phyloP scores from a whole-genome alignment of 2,329 filamentous ascomycete genomes.

The Coniochaeta hoffmannii region DNA sequence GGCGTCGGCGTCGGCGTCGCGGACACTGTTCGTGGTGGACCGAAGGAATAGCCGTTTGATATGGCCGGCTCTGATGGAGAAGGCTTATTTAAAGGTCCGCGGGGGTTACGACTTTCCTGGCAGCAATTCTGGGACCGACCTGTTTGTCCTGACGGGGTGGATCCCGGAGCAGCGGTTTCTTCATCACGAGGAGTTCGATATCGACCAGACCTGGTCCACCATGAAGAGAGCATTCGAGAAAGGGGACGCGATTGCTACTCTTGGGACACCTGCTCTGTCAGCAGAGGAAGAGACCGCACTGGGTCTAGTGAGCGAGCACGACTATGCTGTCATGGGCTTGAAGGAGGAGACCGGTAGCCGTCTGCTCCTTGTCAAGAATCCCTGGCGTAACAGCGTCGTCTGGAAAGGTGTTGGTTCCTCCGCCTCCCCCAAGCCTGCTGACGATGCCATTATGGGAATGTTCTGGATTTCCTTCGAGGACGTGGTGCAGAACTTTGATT shows the following conservation, averaged over 20 bases:
- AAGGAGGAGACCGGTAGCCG: conserved; percentile 52
- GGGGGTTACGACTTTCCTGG: conserved; percentile 97
- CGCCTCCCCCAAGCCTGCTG: conserved; percentile 15
- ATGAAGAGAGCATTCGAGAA: conserved; percentile 67
- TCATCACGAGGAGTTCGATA: conserved; percentile 73
- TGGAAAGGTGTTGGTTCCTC: conserved; percentile 53
- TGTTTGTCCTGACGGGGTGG: conserved; percentile 92
- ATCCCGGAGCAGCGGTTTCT: conserved; percentile 93
- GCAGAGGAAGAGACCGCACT: conserved; percentile 68
- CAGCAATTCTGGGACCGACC: conserved; percentile 91
- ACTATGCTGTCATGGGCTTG: conserved; percentile 85
- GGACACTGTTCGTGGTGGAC: conserved; percentile 82
- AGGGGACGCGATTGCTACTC: conserved; percentile 78
- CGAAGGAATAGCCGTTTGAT: conserved; percentile 71
- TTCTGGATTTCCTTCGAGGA: conserved; percentile 93
- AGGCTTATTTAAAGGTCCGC: conserved; percentile 90
- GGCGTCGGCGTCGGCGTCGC: conserved; percentile 57
- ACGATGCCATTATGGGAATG: conserved; percentile 57
- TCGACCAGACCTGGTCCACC: conserved; percentile 69
- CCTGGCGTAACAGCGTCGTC: conserved; percentile 78
- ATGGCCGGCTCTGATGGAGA: conserved; percentile 91
- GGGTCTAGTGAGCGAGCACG: conserved; percentile 82
- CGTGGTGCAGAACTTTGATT: conserved; percentile 87
- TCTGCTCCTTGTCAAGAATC: conserved; percentile 83
- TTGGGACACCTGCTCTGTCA: conserved; percentile 81